Conservation (phyloP, 257 asterid genomes). For the Plantago ovata region DNA sequence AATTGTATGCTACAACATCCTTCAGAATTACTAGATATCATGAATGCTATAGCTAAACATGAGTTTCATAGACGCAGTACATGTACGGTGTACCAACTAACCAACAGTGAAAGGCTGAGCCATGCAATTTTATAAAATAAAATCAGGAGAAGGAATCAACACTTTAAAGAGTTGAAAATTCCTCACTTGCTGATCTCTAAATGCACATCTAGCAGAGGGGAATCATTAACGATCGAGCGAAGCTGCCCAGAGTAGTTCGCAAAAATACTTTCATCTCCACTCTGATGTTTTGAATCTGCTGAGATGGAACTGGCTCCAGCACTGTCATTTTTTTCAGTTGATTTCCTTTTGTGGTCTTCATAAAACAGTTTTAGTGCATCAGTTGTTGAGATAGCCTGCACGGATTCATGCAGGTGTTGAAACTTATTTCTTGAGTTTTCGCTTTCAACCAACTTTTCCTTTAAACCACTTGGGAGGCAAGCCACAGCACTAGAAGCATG, state of each 20-base stretch:
- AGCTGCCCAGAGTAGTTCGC: constrained; percentile 37
- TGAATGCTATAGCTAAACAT: too few relatives aligned
- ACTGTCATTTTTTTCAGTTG: constrained; percentile 19
- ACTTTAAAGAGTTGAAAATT: not conserved
- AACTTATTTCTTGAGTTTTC: constrained; percentile 56
- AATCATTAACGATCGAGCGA: constrained; percentile 43
- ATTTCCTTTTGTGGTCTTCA: constrained; percentile 35
- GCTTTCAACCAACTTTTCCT: constrained; percentile 52
- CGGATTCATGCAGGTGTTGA: constrained; percentile 44
- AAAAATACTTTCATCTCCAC: constrained; percentile 22
- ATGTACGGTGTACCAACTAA: too few relatives aligned
- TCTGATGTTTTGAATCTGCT: constrained; percentile 25
- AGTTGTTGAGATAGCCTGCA: constrained; percentile 43
- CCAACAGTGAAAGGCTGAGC: too few relatives aligned
- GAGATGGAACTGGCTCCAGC: constrained; percentile 15
- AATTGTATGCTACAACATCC: too few relatives aligned
- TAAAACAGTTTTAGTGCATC: constrained; percentile 54
- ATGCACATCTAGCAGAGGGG: constrained; percentile 44
- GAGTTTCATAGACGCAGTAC: too few relatives aligned
- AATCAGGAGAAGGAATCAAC: constrained; percentile 1
- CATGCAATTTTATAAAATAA: not conserved
- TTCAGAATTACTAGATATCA: too few relatives aligned
- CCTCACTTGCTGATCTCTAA: constrained; percentile 14
- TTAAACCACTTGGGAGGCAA: constrained; percentile 49
- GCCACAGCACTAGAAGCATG: constrained; percentile 50